Percentiles rank a stretch among this genome's conserved stretches.
phyloP scores from a whole-genome alignment of 129 eudicot genomes.

The Glebionis coronaria region DNA sequence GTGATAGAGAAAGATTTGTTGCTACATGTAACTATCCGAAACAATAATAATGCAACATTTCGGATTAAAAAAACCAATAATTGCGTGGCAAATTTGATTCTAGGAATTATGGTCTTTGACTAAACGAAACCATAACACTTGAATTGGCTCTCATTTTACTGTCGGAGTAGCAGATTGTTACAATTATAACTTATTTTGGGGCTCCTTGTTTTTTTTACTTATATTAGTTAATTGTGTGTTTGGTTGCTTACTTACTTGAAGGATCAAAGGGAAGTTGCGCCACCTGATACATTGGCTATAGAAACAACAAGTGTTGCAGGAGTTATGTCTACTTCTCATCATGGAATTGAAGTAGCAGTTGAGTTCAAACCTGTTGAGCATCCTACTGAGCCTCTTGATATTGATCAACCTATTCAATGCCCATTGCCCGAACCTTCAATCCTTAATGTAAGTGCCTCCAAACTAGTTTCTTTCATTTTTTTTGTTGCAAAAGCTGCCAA shows the following conservation, averaged over 20 bases:
- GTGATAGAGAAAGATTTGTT: too few relatives aligned
- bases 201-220: constrained; percentile 4
- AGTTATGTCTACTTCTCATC: constrained; percentile 40
- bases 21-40: too few relatives aligned
- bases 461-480: background rate
- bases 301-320: constrained; percentile 30
- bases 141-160: background rate
- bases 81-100: too few relatives aligned
- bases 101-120: background rate
- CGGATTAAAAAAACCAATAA: too few relatives aligned
- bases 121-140: background rate
- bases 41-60: too few relatives aligned
- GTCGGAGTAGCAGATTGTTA: background rate
- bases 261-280: constrained; percentile 56
- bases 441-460: constrained; percentile 62
- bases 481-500: background rate
- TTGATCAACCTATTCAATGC: constrained; percentile 86
- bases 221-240: background rate
- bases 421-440: constrained; percentile 96
- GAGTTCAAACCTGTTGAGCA: constrained; percentile 89
- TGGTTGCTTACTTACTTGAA: constrained; percentile 26
- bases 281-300: constrained; percentile 39
- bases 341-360: constrained; percentile 79
- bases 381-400: constrained; percentile 79
- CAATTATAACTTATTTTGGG: background rate